Base-by-base conservation (phyloP, 139 green algal genomes). In the Tetraselmis chui region DNA sequence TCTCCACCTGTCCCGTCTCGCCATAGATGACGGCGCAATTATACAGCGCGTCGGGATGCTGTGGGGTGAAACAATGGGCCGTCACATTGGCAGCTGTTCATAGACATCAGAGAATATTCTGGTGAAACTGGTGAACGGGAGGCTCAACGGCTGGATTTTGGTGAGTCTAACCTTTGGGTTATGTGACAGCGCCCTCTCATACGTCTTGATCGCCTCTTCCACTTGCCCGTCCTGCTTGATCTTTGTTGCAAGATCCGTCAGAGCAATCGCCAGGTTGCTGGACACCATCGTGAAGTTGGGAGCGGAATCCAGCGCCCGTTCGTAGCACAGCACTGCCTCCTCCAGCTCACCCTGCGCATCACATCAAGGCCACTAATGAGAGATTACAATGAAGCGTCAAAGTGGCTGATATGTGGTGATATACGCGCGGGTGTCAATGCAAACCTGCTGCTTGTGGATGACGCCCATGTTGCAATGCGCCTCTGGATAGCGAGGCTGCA, bases 381-480 rank as follows among this genome's bases (percentile, higher is more conserved):
- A n/a, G n/a, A n/a, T n/a, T n/a, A n/a, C n/a, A n/a, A n/a, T n/a
- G n/a, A n/a, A n/a, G n/a, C n/a, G n/a, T n/a, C n/a, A n/a, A n/a
- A n/a, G n/a, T n/a, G n/a, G n/a, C n/a, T n/a, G n/a, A n/a, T n/a
- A n/a, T n/a, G n/a, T n/a, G n/a, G n/a, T n/a, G n/a, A n/a, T n/a
- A n/a, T n/a, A n/a, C n/a, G n/a, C n/a, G n/a, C n/a, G n/a, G n/a
- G n/a, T n/a, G n/a, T n/a, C n/a, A n/a, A n/a, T n/a, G 0, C 81
- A 23, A 79, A 88, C 81, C 81, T 84, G 74, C 28, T 92, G 80
- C 80, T 90, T 91, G 32, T 89, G 88, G 11, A 97, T 92, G 2
- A 97, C 93, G 0, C 95, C 96, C 85, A 96, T 86, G 88, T 99
- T 99, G 94, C 96, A 98, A 77, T 93, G 92, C 23, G 96, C 92